Conservation (phyloP, 1,284 basidiomycete genomes). For the Microbotryum intermedium region DNA sequence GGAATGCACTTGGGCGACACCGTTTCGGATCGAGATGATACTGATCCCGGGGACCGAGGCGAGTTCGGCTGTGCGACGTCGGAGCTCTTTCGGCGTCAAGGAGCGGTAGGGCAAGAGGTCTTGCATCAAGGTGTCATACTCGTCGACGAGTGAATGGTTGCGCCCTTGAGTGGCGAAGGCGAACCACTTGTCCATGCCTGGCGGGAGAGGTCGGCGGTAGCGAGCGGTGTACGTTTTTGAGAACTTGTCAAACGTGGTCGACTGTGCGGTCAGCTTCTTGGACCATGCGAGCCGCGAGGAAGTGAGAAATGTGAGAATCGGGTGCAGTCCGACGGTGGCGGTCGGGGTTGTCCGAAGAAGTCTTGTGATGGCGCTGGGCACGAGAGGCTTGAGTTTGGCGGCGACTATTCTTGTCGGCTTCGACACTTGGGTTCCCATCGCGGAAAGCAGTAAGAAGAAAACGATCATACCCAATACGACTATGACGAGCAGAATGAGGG, state of each 20-base stretch:
- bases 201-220: slow-evolving; percentile 70
- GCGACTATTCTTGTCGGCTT: slow-evolving; percentile 1
- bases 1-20: slow-evolving; percentile 46
- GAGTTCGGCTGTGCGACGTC: slow-evolving; percentile 56
- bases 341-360: slow-evolving; percentile 16
- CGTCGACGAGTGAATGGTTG: slow-evolving; percentile 73
- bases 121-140: slow-evolving; percentile 71
- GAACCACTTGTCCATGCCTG: slow-evolving; percentile 84
- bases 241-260: slow-evolving; percentile 44
- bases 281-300: slow-evolving; percentile 14
- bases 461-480: slow-evolving; percentile 10
- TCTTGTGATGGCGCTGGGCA: slow-evolving; percentile 20
- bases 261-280: slow-evolving; percentile 25
- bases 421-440: background rate
- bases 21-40: slow-evolving; percentile 31
- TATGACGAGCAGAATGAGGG: slow-evolving; percentile 10
- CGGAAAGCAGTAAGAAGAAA: slow-evolving; percentile 15
- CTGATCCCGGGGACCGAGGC: slow-evolving; percentile 32
- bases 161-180: slow-evolving; percentile 59
- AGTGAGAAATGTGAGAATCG: slow-evolving; percentile 32
- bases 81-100: slow-evolving; percentile 61
- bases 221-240: slow-evolving; percentile 67
- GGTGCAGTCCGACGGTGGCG: slow-evolving; percentile 27
- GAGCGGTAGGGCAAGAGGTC: slow-evolving; percentile 76
- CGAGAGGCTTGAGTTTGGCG: slow-evolving; percentile 16